Percentiles rank a stretch among this genome's conserved stretches.
phyloP scores from a whole-genome alignment of 176 grass and related monocot genomes.

The Eleusine coracana region DNA sequence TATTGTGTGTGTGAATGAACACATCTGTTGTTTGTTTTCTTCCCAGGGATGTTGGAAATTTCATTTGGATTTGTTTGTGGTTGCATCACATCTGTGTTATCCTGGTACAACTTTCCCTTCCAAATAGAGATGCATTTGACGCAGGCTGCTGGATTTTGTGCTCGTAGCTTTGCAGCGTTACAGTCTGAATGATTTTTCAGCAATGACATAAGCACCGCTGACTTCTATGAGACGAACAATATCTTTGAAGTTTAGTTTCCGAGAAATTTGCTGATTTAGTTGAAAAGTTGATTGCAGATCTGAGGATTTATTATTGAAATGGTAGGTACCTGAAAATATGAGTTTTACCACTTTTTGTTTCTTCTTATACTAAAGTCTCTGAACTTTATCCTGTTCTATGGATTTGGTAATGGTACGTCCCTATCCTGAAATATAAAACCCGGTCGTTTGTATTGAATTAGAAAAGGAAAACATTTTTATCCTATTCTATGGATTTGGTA shows the following conservation, averaged over 20 bases:
- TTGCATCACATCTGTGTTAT: conserved; percentile 30
- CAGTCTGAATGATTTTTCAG: background rate
- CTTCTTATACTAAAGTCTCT: background rate
- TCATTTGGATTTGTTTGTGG: conserved; percentile 22
- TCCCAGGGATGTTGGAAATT: conserved; percentile 29
- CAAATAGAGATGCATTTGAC: background rate
- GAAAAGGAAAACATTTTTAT: background rate
- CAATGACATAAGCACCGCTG: background rate
- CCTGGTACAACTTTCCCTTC: conserved; percentile 28
- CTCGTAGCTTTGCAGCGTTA: background rate
- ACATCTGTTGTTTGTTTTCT: conserved; percentile 33
- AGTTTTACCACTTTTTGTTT: background rate
- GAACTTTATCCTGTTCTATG: background rate
- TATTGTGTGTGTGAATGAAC: conserved; percentile 15
- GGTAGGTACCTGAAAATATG: background rate
- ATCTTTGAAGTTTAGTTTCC: background rate
- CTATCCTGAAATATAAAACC: background rate
- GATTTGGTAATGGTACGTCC: too few species aligned
- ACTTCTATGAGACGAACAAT: too few species aligned
- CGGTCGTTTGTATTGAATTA: too few species aligned
- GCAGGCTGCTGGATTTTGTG: background rate
- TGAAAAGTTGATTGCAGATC: background rate
- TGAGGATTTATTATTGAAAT: background rate
- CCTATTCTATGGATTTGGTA: background rate
- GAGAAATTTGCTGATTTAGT: background rate